A percentile compares a stretch with the other conserved stretches of the same genome.
phyloP scores from a whole-genome alignment of 176 grass and related monocot genomes.

The Thinopyrum elongatum region DNA sequence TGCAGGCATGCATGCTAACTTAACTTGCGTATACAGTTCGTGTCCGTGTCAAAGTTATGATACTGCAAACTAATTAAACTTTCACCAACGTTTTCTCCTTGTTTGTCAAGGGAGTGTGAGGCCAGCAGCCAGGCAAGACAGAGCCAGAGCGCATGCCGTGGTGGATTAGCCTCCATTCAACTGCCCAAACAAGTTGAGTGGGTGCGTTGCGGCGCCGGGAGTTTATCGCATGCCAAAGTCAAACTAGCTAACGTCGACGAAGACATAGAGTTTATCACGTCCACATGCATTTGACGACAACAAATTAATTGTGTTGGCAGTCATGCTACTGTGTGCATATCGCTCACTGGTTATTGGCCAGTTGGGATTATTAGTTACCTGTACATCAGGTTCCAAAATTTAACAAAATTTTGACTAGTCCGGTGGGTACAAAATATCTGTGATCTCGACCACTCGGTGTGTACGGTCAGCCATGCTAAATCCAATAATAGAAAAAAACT shows the following conservation, averaged over 20 bases:
- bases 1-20: background rate
- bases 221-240: background rate
- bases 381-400: too few species aligned
- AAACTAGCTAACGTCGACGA: background rate
- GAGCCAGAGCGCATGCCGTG: background rate
- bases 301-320: background rate
- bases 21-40: background rate
- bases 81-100: background rate
- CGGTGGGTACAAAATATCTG: too few species aligned
- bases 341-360: too few species aligned
- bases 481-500: background rate
- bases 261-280: background rate
- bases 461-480: too few species aligned
- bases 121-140: background rate
- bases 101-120: background rate
- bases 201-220: background rate
- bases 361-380: too few species aligned
- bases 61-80: background rate
- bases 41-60: background rate
- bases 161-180: background rate
- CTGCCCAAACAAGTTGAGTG: background rate
- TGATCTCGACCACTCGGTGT: too few species aligned
- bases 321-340: too few species aligned
- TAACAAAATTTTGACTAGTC: too few species aligned
- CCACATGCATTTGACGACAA: background rate